Percentiles rank a stretch among this genome's conserved stretches.
Evolutionary conservation across 805 yeast genomes (phyloP).

Genomic region (Jamesozyma lodderae): DNA sequence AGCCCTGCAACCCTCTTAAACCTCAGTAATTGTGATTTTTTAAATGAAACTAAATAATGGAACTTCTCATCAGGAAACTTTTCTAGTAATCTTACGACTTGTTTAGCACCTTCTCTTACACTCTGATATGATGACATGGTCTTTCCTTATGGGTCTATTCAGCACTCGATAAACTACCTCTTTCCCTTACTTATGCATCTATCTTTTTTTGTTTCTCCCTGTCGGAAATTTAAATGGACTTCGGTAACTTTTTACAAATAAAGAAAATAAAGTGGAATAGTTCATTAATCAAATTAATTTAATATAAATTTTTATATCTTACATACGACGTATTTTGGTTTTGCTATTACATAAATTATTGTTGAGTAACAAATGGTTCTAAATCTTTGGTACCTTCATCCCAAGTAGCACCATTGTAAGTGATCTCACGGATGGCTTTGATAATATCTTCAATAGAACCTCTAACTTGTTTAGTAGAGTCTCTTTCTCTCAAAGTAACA

Average conservation of each 20-base stretch:
- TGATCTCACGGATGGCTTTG: slow-evolving; percentile 64
- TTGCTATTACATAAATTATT: neutral
- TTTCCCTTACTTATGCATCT: no score
- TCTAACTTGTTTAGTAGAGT: slow-evolving; percentile 92
- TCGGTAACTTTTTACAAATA: no score
- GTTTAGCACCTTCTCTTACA: slow-evolving; percentile 43
- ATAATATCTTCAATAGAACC: slow-evolving; percentile 70
- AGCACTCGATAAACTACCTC: no score
- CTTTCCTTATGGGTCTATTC: no score
- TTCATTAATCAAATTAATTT: no score
- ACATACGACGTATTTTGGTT: no score
- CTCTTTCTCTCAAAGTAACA: slow-evolving; percentile 94
- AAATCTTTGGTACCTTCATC: slow-evolving; percentile 70
- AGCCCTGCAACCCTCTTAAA: slow-evolving; percentile 45
- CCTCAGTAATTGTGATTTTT: slow-evolving; percentile 53
- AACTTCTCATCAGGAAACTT: slow-evolving; percentile 62
- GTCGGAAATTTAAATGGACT: no score
- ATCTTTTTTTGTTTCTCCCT: no score
- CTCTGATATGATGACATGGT: slow-evolving; percentile 14
- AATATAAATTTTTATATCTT: no score
- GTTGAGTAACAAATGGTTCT: slow-evolving; percentile 63
- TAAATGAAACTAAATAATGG: slow-evolving; percentile 61
- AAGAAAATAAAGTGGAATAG: no score
- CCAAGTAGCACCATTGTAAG: slow-evolving; percentile 74
- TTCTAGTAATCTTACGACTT: slow-evolving; percentile 49